Evolutionary conservation across 805 yeast genomes (phyloP).

Genomic region (Nakazawaea wyomingensis): DNA sequence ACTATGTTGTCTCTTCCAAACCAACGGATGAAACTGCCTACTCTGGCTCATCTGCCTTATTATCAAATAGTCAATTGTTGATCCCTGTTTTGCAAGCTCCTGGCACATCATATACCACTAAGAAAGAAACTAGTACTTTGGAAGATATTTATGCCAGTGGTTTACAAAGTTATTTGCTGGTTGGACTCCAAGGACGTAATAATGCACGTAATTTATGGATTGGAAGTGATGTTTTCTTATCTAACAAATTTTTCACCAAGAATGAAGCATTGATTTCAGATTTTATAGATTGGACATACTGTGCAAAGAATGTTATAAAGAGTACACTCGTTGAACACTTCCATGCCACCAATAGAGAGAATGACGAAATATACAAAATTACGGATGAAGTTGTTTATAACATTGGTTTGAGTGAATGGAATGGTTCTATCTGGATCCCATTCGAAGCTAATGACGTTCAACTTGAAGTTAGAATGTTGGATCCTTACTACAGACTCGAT

Average conservation of each 20-base stretch:
- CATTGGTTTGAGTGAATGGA: constrained; percentile 41
- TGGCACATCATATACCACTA: constrained; percentile 54
- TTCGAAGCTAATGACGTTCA: constrained; percentile 62
- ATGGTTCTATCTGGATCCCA: constrained; percentile 65
- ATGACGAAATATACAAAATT: constrained; percentile 57
- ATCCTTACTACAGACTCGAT: constrained; percentile 86
- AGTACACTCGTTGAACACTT: constrained; percentile 49
- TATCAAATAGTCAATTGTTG: constrained; percentile 63
- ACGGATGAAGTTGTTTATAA: constrained; percentile 62
- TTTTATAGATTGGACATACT: constrained; percentile 68
- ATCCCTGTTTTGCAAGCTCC: constrained; percentile 70
- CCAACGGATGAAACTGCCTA: constrained; percentile 13
- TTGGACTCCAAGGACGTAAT: constrained; percentile 71
- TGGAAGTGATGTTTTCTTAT: constrained; percentile 60
- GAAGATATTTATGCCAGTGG: constrained; percentile 74
- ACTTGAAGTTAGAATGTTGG: constrained; percentile 82
- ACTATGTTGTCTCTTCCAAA: constrained; percentile 18
- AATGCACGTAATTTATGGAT: constrained; percentile 80
- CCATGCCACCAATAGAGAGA: constrained; percentile 38
- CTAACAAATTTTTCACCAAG: constrained; percentile 27
- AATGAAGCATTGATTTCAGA: constrained; percentile 38
- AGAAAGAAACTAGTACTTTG: constrained; percentile 30
- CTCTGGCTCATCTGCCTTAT: constrained; percentile 61
- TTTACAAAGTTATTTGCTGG: constrained; percentile 68
- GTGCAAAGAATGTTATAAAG: constrained; percentile 58